These are phyloP conservation scores for Carpediemonas membranifera DNA, from an alignment of 78 protist species.

Conservation along the genomic window DNA sequence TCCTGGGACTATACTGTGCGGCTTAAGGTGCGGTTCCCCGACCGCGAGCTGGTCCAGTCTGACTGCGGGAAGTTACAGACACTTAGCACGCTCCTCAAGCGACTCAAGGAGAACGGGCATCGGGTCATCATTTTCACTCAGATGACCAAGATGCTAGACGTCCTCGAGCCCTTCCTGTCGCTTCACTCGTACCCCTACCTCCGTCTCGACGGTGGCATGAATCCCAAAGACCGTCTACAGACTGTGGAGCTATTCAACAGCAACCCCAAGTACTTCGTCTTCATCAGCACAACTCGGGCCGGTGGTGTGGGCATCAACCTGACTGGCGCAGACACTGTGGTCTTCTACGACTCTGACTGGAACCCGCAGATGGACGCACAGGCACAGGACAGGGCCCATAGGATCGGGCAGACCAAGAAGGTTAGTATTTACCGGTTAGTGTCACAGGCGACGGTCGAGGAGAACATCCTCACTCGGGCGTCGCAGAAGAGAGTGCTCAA, in stretches of 20 bases:
- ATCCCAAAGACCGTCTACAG: conserved; percentile 60
- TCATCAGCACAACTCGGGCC: conserved; percentile 76
- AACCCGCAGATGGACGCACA: conserved; percentile 89
- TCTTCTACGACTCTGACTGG: conserved; percentile 92
- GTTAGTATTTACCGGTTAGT: conserved; percentile 88
- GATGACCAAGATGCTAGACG: conserved; percentile 77
- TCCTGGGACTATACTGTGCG: no score
- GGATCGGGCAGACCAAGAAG: conserved; percentile 65
- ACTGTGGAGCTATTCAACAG: conserved; percentile 72
- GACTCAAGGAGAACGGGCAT: conserved; percentile 51
- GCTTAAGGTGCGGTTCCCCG: conserved; percentile 81
- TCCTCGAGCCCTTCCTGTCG: conserved; percentile 70
- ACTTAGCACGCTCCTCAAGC: conserved; percentile 48
- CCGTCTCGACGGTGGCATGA: conserved; percentile 86
- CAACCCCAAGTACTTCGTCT: conserved; percentile 49
- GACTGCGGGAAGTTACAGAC: conserved; percentile 87
- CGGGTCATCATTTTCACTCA: conserved; percentile 69
- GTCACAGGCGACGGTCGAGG: conserved; percentile 74
- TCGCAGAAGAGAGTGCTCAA: conserved; percentile 61
- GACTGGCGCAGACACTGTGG: conserved; percentile 89
- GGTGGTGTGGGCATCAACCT: conserved; percentile 91
- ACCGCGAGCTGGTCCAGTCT: conserved; percentile 66
- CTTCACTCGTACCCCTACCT: conserved; percentile 63
- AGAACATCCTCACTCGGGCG: conserved; percentile 70
- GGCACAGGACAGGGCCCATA: conserved; percentile 79